Percentiles rank a stretch among this genome's conserved stretches.
Conservation (phyloP, 2,329 filamentous ascomycete species). For the Botrytis elliptica region DNA sequence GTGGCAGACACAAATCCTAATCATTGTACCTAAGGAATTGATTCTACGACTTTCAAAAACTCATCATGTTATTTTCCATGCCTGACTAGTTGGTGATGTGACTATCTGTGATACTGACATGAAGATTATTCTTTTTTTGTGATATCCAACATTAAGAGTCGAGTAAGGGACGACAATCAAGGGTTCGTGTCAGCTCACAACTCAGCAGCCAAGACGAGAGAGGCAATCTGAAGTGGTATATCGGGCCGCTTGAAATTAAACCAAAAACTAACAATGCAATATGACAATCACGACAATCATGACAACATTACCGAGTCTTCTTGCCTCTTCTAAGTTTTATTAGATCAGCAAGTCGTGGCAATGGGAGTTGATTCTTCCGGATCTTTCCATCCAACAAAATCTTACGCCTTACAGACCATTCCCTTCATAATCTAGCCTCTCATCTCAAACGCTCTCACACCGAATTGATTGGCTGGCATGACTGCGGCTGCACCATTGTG, state of each 20-base stretch:
- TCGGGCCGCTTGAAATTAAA: not conserved
- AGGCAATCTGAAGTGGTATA: not conserved
- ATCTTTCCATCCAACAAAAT: not conserved
- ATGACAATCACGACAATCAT: not conserved
- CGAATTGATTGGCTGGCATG: not conserved
- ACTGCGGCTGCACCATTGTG: not conserved
- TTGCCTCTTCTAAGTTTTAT: not conserved
- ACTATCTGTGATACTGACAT: not conserved
- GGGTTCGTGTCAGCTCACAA: not conserved
- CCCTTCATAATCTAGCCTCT: not conserved
- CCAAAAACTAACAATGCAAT: not conserved
- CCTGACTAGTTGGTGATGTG: conserved; percentile 2
- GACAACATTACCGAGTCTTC: not conserved
- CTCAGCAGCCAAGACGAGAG: not conserved
- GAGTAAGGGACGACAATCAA: not conserved
- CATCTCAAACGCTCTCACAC: not conserved
- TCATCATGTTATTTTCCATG: not conserved
- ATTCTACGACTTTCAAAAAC: conserved; percentile 31
- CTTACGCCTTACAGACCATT: not conserved
- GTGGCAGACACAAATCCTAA: conserved; percentile 27
- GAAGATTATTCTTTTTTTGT: not conserved
- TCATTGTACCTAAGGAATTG: conserved; percentile 38
- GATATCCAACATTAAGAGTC: not conserved
- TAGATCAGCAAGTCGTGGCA: conserved; percentile 7
- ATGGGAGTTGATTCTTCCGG: not conserved